These are phyloP conservation scores for Eucalyptus erythrocorys DNA, from an alignment of 345 rosid species.

Conservation along the genomic window DNA sequence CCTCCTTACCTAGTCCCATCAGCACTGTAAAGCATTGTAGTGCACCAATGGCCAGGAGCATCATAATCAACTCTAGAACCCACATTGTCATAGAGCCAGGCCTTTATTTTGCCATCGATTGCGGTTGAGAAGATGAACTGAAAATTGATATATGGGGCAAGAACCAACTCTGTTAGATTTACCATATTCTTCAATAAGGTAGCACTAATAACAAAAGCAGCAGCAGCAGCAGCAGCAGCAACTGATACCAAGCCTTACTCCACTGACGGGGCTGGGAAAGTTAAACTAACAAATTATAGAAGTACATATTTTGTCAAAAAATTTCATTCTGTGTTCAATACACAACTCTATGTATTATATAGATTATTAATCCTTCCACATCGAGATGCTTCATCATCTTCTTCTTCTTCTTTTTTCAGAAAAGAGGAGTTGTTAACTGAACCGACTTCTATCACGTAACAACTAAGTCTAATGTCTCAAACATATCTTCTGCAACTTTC, in stretches of 20 bases:
- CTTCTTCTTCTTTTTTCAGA: neutral
- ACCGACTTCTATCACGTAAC: neutral
- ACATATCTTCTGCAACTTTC: neutral
- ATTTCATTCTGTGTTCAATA: neutral
- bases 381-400: neutral
- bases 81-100: conserved; percentile 70
- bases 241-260: neutral
- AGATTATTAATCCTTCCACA: neutral
- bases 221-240: neutral
- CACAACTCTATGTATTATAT: neutral
- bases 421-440: neutral
- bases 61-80: conserved; percentile 84
- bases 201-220: neutral
- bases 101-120: conserved; percentile 80
- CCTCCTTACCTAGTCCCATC: conserved; percentile 41
- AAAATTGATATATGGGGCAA: neutral
- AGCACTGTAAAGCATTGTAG: conserved; percentile 75
- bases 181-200: neutral
- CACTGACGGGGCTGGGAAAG: neutral
- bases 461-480: neutral
- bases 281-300: neutral
- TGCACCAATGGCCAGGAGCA: conserved; percentile 79
- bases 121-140: conserved; percentile 88
- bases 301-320: neutral
- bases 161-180: neutral